Evolutionary conservation across 305 asterid genomes (phyloP).

Genomic region (Fraxinus angustifolia): DNA sequence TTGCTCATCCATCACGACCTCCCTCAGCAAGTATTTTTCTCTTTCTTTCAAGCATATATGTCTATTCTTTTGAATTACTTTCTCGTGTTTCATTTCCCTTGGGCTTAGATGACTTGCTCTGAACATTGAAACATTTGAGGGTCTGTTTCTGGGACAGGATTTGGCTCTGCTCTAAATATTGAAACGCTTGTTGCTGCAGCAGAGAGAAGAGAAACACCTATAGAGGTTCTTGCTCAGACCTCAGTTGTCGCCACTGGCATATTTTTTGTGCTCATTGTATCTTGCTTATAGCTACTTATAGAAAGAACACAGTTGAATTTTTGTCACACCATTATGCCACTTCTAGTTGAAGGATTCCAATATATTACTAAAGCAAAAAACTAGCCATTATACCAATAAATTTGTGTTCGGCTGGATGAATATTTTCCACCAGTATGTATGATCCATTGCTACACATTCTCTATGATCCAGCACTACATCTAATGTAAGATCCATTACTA

Average conservation of each 20-base stretch:
- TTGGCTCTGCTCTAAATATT: constrained; percentile 96
- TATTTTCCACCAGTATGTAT: not conserved
- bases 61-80: constrained; percentile 14
- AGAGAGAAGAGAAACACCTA: constrained; percentile 89
- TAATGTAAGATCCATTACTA: not conserved
- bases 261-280: constrained; percentile 16
- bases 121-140: constrained; percentile 18
- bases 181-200: constrained; percentile 99
- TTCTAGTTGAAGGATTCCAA: constrained; percentile 5
- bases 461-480: not conserved
- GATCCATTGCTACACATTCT: not conserved
- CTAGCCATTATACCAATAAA: not conserved
- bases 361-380: constrained; percentile 87
- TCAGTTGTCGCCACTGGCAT: constrained; percentile 7
- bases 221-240: constrained; percentile 59
- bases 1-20: constrained; percentile 62
- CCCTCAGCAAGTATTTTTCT: constrained; percentile 62
- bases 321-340: not conserved
- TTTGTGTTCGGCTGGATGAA: not conserved
- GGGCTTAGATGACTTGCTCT: not conserved
- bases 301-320: not conserved
- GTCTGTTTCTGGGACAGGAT: constrained; percentile 44
- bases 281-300: not conserved
- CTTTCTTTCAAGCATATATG: not conserved
- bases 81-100: constrained; percentile 11